Evolutionary conservation across 495 filamentous ascomycete genomes (phyloP), one percentile per base, ranked within the genome.

Genomic region (Xylaria venustula): DNA sequence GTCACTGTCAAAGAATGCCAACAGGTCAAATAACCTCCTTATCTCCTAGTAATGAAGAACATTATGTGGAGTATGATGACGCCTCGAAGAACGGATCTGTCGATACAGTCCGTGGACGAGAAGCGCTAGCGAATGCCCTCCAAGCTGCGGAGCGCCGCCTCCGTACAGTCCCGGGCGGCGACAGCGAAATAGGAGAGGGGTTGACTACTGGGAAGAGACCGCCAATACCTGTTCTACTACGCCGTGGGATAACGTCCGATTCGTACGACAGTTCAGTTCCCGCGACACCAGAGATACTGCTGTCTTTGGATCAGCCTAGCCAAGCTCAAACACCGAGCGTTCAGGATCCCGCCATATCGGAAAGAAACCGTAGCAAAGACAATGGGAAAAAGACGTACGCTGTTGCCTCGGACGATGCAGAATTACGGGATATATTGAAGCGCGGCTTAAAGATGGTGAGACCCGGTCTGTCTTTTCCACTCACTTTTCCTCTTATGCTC

Each of bases 381-480:
- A 4, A 34, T 11, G 30, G 11, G 11, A 34, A 34, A 11, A 68
- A 62, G 36, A 65, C 66, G 26, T 85, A 86, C 58, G 70, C 81
- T 7, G 70, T 87, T n/a, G 83, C 77, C 2, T 77, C 83, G 1
- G 83, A 85, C 58, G 83, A 87, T 66, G 72, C 78, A 2, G 77
- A 83, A 60, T 73, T 86, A 19, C 75, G 77, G 20, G 81, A 82
- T 32, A 77, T 87, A 34, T 66, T 88, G 37, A 73, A 64, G 53
- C 25, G 28, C 41, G 12, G 9, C 44, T 30, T 28, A 25, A 32
- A 40, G 36, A 54, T 34, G 26, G 50, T 19, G 7, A 47, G 37
- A 40, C 15, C 37, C 3, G 15, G 15, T 15, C 37, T n/a, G 14
- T 40, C 3, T 34, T 3, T 8, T 5, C 37, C 14, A 7, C 14